Evolutionary conservation across 495 filamentous ascomycete species (phyloP).

Genomic region (Aspergillus hancockii): DNA sequence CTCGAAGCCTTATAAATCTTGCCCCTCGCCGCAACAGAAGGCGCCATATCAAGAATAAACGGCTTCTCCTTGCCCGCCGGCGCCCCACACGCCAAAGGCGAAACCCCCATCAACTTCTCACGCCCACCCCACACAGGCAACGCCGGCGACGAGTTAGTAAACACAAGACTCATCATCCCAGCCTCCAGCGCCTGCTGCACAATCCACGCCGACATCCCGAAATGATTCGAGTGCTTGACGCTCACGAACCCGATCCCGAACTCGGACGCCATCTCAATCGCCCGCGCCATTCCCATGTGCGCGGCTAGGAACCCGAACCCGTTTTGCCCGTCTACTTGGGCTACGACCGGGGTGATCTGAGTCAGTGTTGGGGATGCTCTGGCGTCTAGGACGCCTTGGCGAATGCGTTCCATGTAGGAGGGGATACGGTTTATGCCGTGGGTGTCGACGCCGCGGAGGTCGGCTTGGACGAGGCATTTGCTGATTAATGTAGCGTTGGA

Average conservation of each 20-base stretch:
- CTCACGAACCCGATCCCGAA: conserved; percentile 73
- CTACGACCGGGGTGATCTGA: conserved; percentile 67
- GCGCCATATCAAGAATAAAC: conserved; percentile 82
- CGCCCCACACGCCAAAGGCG: conserved; percentile 76
- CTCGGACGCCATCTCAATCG: conserved; percentile 62
- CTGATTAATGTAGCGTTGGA: conserved; percentile 61
- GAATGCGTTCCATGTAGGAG: conserved; percentile 71
- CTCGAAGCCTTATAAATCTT: conserved; percentile 75
- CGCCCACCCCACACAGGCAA: conserved; percentile 72
- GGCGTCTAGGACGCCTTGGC: conserved; percentile 63
- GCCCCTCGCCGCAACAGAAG: conserved; percentile 68
- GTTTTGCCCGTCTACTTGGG: conserved; percentile 66
- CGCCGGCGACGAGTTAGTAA: conserved; percentile 77
- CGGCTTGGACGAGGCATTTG: conserved; percentile 64
- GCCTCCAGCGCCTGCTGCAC: conserved; percentile 72
- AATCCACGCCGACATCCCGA: conserved; percentile 78
- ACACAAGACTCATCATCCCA: conserved; percentile 73
- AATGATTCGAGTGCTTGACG: conserved; percentile 76
- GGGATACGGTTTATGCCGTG: conserved; percentile 78
- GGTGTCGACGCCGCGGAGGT: conserved; percentile 76
- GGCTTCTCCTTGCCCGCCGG: conserved; percentile 56
- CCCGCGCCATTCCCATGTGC: conserved; percentile 59
- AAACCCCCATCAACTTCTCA: conserved; percentile 69
- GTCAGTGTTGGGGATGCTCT: conserved; percentile 54
- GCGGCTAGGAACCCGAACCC: conserved; percentile 74